phyloP scores from a whole-genome alignment of 2,329 filamentous ascomycete genomes.

The Apiospora malaysiana region DNA sequence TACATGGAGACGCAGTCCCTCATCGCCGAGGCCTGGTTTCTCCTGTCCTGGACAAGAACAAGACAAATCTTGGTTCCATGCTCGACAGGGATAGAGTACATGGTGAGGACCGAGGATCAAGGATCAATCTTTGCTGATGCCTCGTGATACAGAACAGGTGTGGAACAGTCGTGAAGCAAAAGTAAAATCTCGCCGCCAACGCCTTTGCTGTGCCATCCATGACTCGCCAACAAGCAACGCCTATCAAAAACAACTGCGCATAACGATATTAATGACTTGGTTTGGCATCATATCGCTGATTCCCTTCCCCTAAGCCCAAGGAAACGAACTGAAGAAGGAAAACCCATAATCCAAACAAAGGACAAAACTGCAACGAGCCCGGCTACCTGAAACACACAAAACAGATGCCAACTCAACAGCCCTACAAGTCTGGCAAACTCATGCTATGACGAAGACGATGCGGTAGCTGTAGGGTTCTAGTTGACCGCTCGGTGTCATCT shows the following conservation, averaged over 20 bases:
- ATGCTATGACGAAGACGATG: neutral
- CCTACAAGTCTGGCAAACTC: neutral
- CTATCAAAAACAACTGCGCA: conserved; percentile 3
- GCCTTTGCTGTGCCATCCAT: conserved; percentile 22
- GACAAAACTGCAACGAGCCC: neutral
- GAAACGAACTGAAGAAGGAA: conserved; percentile 14
- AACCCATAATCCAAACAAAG: conserved; percentile 16
- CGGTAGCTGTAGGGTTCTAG: neutral
- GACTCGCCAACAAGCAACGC: conserved; percentile 15
- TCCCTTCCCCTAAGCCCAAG: conserved; percentile 16
- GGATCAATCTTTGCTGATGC: conserved; percentile 12
- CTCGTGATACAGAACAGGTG: conserved; percentile 9
- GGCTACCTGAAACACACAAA: neutral
- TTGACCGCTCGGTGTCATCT: neutral
- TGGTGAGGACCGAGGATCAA: conserved; percentile 8
- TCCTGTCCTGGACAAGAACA: conserved; percentile 5
- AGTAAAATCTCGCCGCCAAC: conserved; percentile 17
- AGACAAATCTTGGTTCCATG: conserved; percentile 1
- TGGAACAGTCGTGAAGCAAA: conserved; percentile 1
- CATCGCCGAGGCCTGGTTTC: conserved; percentile 7
- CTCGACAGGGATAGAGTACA: conserved; percentile 2
- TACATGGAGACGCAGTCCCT: conserved; percentile 9
- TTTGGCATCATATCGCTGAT: conserved; percentile 12
- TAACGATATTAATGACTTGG: conserved; percentile 16
- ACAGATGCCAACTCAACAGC: neutral